Evolutionary conservation across 2,329 filamentous ascomycete genomes (phyloP).

Genomic region (Cladosporium cucumerinum): DNA sequence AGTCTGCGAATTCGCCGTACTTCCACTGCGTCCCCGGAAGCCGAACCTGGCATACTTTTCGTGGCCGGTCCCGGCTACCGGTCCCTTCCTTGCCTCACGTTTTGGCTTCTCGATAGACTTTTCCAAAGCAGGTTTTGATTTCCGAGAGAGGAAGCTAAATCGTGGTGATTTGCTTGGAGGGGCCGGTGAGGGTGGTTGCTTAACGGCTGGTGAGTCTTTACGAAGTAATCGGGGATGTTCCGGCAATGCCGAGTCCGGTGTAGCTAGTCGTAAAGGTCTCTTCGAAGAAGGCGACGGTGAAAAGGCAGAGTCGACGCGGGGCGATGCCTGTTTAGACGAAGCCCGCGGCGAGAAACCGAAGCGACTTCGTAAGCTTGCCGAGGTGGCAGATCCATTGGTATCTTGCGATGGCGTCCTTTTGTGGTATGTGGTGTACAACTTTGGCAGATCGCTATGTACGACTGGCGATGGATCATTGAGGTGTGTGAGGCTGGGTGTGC

Average conservation of each 20-base stretch:
- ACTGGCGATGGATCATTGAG: constrained; percentile 50
- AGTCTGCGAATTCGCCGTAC: constrained; percentile 48
- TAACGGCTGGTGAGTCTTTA: constrained; percentile 34
- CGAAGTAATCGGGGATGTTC: constrained; percentile 25
- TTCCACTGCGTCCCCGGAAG: constrained; percentile 62
- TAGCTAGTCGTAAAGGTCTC: constrained; percentile 20
- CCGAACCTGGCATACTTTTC: constrained; percentile 75
- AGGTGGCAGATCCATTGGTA: constrained; percentile 35
- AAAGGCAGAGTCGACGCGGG: constrained; percentile 33
- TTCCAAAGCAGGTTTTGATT: constrained; percentile 62
- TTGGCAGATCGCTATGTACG: constrained; percentile 55
- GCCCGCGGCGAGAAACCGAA: constrained; percentile 35
- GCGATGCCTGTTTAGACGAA: constrained; percentile 32
- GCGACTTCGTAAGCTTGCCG: constrained; percentile 38
- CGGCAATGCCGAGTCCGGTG: constrained; percentile 19
- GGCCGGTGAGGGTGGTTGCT: constrained; percentile 41
- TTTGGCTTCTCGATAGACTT: constrained; percentile 55
- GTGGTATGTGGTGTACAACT: constrained; percentile 47
- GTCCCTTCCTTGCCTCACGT: constrained; percentile 66
- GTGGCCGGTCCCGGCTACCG: constrained; percentile 87
- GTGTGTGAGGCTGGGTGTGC: constrained; percentile 42
- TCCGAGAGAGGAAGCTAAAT: constrained; percentile 75
- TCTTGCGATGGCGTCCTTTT: constrained; percentile 51
- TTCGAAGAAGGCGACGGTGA: constrained; percentile 28
- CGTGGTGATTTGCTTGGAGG: constrained; percentile 60